Evolutionary conservation across 1,284 basidiomycete species (phyloP), one percentile per base, ranked within the genome.

Genomic region (Chalciporus piperatoides): DNA sequence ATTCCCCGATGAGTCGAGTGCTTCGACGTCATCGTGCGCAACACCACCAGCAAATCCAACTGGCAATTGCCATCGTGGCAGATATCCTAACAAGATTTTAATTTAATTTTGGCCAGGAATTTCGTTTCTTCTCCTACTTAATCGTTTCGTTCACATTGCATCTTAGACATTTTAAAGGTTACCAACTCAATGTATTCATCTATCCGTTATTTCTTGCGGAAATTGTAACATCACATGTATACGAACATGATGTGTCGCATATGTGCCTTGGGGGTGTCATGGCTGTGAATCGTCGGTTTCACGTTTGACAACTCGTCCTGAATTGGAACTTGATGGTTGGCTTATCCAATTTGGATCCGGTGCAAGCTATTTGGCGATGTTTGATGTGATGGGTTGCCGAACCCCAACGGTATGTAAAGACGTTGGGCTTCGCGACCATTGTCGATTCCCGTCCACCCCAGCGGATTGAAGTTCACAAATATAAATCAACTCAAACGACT

Each of bases 401-500:
- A 68, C 68, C 64, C 64, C 64, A 68, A 68, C 43, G 40, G 40
- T 56, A 48, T 56, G 51, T 44, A 49, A 48, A 14, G 30, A 27
- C 14, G 40, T 40, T 25, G 44, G 39, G 36, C 14, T 36, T 52
- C 8, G 46, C 33, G 14, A 21, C 23, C 42, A 30, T 37, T 25
- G 15, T 32, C 24, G 12, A 15, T 48, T 48, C n/a, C 8, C 41
- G 30, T 49, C 41, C 36, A 36, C 65, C 63, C 64, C 64, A 66
- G 61, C 43, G 52, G 32, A 57, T 68, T 64, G 41, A 32, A 48
- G 11, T 36, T 37, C 42, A 21, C 35, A 9, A 51, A 59, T 69
- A 69, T 64, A 69, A 63, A 49, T 44, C 41, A n/a, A 21, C 15
- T 33, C 56, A 59, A 68, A 66, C 66, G 68, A 53, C 60, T 2